Evolutionary conservation across 2,329 filamentous ascomycete genomes (phyloP), one percentile per base, ranked within the genome.

Genomic region (Lasiodiplodia theobromae): DNA sequence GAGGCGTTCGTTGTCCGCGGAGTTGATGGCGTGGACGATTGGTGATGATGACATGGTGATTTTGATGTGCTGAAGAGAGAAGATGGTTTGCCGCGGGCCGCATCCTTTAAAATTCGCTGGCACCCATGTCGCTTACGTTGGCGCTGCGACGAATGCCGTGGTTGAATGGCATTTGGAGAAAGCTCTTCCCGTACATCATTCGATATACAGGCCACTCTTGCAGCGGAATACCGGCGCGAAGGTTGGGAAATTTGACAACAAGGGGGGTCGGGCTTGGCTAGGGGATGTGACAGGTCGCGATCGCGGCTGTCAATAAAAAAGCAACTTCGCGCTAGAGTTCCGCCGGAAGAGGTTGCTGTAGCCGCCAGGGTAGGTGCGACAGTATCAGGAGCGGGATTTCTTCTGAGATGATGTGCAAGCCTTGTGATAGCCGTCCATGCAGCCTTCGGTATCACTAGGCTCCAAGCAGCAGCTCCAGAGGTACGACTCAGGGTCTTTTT

Each of bases 401-500:
- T 64, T 51, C 28, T 51, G 16, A 5, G 60, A 64, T 14, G 60
- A n/a, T 4, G 18, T 31, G 23, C n/a, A 38, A 14, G 49, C 21
- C 18, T 54, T 28, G 34, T 66, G 63, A 18, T 18, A 21, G 6
- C 49, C 49, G 4, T 11, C 16, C 51, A 38, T 40, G 37, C 63
- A 66, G n/a, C 63, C 49, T 14, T 54, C 34, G 16, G 44, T 51
- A 21, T 54, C 49, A 10, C 49, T 53, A 2, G 4, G 23, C n/a
- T 38, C 23, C 0, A n/a, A 7, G 67, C 76, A 78, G 67, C 77
- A 79, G n/a, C 37, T 40, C 77, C 76, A 79, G 18, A 66, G 37
- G 68, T 76, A 77, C 18, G 73, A 74, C 6, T 76, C 71, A 0
- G 75, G 74, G 37, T 25, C 73, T 2, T 76, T 70, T 16, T 74